Evolutionary conservation across 2,329 filamentous ascomycete genomes (phyloP).

Genomic region (Alternaria brassicicola): DNA sequence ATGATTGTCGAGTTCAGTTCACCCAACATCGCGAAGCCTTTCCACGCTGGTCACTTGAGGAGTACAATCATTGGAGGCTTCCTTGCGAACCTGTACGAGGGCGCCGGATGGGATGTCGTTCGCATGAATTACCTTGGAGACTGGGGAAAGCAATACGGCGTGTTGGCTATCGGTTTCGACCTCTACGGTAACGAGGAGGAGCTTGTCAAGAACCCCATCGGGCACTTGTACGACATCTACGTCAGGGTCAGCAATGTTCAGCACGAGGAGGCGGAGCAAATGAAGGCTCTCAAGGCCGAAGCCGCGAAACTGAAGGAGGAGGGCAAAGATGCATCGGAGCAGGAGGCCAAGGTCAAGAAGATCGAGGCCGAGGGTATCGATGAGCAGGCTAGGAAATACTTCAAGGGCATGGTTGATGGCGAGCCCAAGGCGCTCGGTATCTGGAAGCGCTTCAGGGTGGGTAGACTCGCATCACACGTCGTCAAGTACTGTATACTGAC

Average conservation of each 20-base stretch:
- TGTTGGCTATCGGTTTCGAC: slow-evolving; percentile 75
- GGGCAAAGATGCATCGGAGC: slow-evolving; percentile 51
- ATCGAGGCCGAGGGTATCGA: slow-evolving; percentile 55
- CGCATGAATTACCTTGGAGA: slow-evolving; percentile 79
- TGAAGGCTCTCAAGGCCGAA: slow-evolving; percentile 61
- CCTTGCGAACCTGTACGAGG: slow-evolving; percentile 71
- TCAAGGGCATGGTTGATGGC: slow-evolving; percentile 71
- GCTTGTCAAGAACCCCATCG: slow-evolving; percentile 74
- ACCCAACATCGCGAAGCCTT: slow-evolving; percentile 85
- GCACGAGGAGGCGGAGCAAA: slow-evolving; percentile 68
- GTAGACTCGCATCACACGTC: not conserved
- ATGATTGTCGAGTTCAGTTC: slow-evolving; percentile 82
- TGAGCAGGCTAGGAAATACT: slow-evolving; percentile 74
- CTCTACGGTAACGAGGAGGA: slow-evolving; percentile 76
- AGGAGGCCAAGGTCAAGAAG: slow-evolving; percentile 52
- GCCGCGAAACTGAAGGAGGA: slow-evolving; percentile 46
- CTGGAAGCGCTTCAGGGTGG: slow-evolving; percentile 65
- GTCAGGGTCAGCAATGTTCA: slow-evolving; percentile 73
- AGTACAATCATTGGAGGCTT: slow-evolving; percentile 80
- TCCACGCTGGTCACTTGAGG: slow-evolving; percentile 75
- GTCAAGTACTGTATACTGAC: slow-evolving; percentile 9
- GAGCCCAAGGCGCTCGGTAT: slow-evolving; percentile 64
- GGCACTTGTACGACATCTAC: slow-evolving; percentile 82
- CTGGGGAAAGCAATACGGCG: slow-evolving; percentile 77
- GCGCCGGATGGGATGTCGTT: slow-evolving; percentile 72